phyloP scores from a whole-genome alignment of 768 basidiomycete species.

The Megacollybia marginata region DNA sequence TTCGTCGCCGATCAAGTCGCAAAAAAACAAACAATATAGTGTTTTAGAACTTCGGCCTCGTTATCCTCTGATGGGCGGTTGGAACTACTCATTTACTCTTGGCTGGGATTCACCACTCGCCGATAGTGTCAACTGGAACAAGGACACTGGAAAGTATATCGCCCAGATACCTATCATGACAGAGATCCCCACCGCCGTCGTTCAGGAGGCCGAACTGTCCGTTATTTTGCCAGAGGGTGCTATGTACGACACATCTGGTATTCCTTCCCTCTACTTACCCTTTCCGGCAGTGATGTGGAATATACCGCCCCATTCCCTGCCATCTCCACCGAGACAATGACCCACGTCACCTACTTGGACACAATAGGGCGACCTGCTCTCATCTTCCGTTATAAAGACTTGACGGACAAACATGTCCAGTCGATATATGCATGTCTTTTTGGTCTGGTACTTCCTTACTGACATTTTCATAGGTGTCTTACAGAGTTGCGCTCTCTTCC shows the following conservation, averaged over 20 bases:
- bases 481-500: conserved; percentile 73
- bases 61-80: conserved; percentile 91
- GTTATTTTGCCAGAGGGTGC: conserved; percentile 94
- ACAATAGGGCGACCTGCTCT: conserved; percentile 81
- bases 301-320: conserved; percentile 76
- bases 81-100: conserved; percentile 94
- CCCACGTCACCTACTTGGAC: conserved; percentile 85
- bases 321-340: conserved; percentile 49
- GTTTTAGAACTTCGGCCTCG: conserved; percentile 80
- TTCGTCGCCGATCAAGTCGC: conserved; percentile 45
- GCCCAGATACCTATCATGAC: conserved; percentile 85
- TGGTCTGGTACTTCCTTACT: conserved; percentile 1
- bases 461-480: conserved; percentile 58
- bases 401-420: conserved; percentile 75
- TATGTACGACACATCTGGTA: conserved; percentile 48
- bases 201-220: conserved; percentile 71
- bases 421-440: conserved; percentile 67
- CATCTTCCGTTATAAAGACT: conserved; percentile 60
- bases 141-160: conserved; percentile 54
- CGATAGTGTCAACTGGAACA: conserved; percentile 65
- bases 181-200: conserved; percentile 67
- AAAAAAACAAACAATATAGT: conserved; percentile 38
- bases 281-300: conserved; percentile 58
- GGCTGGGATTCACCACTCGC: conserved; percentile 88
- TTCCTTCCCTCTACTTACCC: conserved; percentile 3